Evolutionary conservation across 805 yeast species (phyloP), one percentile per base, ranked within the genome.

Genomic region (Priceomyces haplophilus): DNA sequence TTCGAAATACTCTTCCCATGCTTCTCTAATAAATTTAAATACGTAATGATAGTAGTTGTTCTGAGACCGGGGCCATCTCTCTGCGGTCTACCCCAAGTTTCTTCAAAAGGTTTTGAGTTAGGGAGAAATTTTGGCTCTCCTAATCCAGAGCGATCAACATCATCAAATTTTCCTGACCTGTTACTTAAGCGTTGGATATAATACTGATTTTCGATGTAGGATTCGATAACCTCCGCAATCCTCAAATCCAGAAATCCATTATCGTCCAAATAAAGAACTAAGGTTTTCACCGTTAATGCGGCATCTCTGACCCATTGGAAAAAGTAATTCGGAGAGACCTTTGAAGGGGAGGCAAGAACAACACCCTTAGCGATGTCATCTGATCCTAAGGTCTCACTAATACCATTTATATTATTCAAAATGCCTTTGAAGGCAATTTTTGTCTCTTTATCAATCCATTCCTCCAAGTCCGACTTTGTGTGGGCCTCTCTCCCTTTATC

Each of bases 1-100:
- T 48, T 55, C 8, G 37, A 45, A 17, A 72, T 42, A 0, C 41
- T 23, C 31, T 50, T 38, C 16, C 62, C 56, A 42, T 60, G 59
- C 19, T 61, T 55, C 4, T 61, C 51, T 45, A 82, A 60, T 2
- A 74, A 51, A 17, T 67, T 62, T 45, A 86, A 51, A 56, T 79
- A 86, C 47, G 75, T 75, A 30, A 78, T 61, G 17, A 83, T 72
- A 1, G 96, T 75, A 43, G 83, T 73, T 8, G 82, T 74, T 53
- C 97, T 74, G 44, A 91, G 70, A 1, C 95, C 90, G 0, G 98
- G 97, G 0, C 98, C 98, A 61, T 91, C 98, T 46, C 88, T 76
- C 64, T 91, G 98, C 1, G 98, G 98, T 52, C 98, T 73, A 2
- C 98, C 98, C 98, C 98, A 91, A 27, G 68, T 59, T 2, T 67